Conservation (phyloP, 257 asterid genomes). For the Lavandula angustifolia region DNA sequence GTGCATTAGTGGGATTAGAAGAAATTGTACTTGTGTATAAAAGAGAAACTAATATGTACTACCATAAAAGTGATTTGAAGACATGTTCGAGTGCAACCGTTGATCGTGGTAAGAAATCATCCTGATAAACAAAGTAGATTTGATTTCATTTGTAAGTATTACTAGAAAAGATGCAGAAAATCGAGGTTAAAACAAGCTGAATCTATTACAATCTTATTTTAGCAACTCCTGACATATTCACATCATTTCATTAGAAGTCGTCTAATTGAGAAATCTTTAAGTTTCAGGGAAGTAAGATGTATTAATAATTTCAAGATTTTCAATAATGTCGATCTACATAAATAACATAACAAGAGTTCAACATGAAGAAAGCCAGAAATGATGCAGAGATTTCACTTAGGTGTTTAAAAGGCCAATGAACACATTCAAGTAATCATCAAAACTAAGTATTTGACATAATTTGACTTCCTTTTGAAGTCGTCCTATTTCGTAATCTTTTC, state of each 20-base stretch:
- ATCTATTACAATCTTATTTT: conserved; percentile 12
- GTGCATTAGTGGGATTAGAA: conserved; percentile 20
- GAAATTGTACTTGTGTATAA: neutral
- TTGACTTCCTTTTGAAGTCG: no score
- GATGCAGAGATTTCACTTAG: neutral
- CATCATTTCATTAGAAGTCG: neutral
- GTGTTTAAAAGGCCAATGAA: neutral
- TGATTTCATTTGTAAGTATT: conserved; percentile 11
- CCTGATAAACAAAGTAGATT: conserved; percentile 51
- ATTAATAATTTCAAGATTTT: neutral
- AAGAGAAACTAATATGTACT: conserved; percentile 38
- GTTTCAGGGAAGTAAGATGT: neutral
- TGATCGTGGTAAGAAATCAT: conserved; percentile 98
- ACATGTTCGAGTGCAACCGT: conserved; percentile 80
- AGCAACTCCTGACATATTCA: neutral
- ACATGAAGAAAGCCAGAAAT: no score
- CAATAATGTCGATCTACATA: neutral
- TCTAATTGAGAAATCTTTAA: neutral
- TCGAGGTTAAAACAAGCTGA: neutral
- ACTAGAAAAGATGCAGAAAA: conserved; percentile 14
- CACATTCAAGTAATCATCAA: neutral
- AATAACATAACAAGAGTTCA: neutral
- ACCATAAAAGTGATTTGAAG: conserved; percentile 94
- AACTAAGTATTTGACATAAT: neutral
- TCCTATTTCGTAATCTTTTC: no score